Evolutionary conservation across 306 rosid species (phyloP), one percentile per base, ranked within the genome.

Genomic region (Vicia villosa): DNA sequence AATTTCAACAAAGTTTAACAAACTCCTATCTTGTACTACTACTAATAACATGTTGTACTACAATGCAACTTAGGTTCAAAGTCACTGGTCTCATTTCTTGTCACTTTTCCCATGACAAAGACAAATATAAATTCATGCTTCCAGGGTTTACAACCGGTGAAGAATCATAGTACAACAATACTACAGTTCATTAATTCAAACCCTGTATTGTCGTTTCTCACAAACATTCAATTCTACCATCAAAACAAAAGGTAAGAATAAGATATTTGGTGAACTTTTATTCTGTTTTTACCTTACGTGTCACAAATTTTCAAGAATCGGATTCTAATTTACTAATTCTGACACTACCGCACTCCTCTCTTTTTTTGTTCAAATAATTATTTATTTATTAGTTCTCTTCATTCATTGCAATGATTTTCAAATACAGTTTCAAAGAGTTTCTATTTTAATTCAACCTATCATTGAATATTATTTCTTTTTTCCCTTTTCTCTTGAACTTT

Each of bases 401-500:
- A n/a, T n/a, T n/a, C n/a, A 22, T 22, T 24, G 4, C 60, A 54
- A 22, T 22, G 5, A 12, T 24, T 22, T 22, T 22, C 12, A 54
- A 11, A 22, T 21, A 54, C 60, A 0, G 19, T 30, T 34, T 51
- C 24, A 3, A 5, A 15, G 41, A 66, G 51, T 59, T 28, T 43
- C 9, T 19, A 26, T 42, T 3, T 47, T 42, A 16, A 10, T 37
- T 37, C 40, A 10, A 69, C 15, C 59, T 1, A 21, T 16, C 21
- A 60, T 68, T 73, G 17, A 61, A 61, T 68, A 67, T 30, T 72
- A 32, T 12, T 79, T 55, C 16, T 57, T 15, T 65, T 14, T 9
- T 3, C 10, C 6, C 4, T 5, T 55, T 10, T 13, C 60, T 42
- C 10, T 69, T 3, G 4, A 50, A 12, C 45, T 54, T 36, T 34